Evolutionary conservation across 108 stramenopile genomes (phyloP).

Genomic region (Conticribra guillardii): DNA sequence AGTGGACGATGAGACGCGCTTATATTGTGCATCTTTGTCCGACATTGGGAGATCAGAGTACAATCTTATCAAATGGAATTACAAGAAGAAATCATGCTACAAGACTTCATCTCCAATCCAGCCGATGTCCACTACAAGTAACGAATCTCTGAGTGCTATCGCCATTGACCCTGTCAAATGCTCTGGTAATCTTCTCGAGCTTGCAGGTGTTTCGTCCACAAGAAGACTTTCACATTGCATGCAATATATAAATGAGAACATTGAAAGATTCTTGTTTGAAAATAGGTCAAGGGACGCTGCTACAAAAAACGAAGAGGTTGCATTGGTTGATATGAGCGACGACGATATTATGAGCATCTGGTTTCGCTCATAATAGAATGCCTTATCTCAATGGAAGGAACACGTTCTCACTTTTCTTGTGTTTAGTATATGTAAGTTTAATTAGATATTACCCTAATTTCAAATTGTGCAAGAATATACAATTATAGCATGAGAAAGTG

Average conservation of each 20-base stretch:
- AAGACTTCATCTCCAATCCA: background rate
- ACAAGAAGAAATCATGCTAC: background rate
- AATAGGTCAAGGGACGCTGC: background rate
- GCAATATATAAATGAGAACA: background rate
- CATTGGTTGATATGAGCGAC: slow-evolving; percentile 18
- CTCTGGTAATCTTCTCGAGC: too few relatives aligned
- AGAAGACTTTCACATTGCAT: background rate
- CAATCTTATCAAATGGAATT: background rate
- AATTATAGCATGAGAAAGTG: too few relatives aligned
- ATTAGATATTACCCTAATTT: too few relatives aligned
- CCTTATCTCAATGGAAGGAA: too few relatives aligned
- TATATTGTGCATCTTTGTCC: background rate
- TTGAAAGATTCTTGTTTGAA: background rate
- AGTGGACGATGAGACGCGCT: slow-evolving; percentile 2
- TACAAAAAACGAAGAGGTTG: background rate
- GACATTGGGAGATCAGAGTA: background rate
- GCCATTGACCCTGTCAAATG: too few relatives aligned
- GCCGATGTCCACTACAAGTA: background rate
- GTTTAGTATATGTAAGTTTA: too few relatives aligned
- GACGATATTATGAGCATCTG: slow-evolving; percentile 16
- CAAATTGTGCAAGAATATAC: too few relatives aligned
- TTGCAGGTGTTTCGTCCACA: too few relatives aligned
- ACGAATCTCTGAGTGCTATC: too few relatives aligned
- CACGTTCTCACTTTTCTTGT: too few relatives aligned
- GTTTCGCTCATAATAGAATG: too few relatives aligned